These are phyloP conservation scores for Coniochaeta hoffmannii DNA, from an alignment of 2,329 filamentous ascomycete species.

Conservation along the genomic window DNA sequence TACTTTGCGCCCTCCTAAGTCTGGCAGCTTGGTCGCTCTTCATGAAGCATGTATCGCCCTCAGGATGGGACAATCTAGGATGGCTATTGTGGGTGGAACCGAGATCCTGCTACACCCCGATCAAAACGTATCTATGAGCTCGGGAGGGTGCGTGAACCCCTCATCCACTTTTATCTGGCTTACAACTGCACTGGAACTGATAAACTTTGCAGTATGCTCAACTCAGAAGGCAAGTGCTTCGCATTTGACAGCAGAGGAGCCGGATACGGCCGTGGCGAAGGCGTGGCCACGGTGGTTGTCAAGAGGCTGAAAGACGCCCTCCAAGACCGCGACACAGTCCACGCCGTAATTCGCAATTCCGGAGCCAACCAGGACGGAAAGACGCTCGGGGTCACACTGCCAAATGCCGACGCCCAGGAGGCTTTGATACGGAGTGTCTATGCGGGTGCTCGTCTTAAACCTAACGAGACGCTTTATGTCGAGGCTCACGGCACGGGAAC, in stretches of 20 bases:
- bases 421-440: background rate
- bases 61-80: background rate
- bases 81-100: background rate
- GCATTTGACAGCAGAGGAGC: constrained; percentile 29
- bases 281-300: constrained; percentile 29
- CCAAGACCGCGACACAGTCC: constrained; percentile 7
- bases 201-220: background rate
- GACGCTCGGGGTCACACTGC: background rate
- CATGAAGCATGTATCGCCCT: background rate
- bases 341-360: constrained; percentile 6
- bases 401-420: background rate
- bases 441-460: background rate
- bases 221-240: constrained; percentile 6
- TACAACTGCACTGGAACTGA: no score
- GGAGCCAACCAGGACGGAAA: constrained; percentile 9
- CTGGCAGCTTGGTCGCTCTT: background rate
- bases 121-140: background rate
- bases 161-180: background rate
- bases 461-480: background rate
- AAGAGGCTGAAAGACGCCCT: constrained; percentile 25
- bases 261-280: constrained; percentile 39
- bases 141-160: background rate
- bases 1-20: background rate
- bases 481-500: background rate
- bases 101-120: background rate